Conservation (phyloP, 768 basidiomycete genomes). For the Boletus patriciae region DNA sequence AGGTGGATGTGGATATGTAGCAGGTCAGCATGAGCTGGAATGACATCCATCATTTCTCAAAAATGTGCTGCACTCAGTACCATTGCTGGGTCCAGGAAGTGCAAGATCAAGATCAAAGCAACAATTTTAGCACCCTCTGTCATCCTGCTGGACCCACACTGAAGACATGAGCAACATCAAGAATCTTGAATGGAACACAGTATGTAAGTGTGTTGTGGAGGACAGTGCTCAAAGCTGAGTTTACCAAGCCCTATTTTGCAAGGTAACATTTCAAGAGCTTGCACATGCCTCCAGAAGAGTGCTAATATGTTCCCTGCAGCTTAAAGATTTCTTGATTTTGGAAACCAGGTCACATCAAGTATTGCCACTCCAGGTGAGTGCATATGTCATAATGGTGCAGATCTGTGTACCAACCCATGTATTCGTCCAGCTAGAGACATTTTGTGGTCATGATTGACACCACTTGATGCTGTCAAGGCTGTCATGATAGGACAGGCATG, state of each 20-base stretch:
- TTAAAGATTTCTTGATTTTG: no score
- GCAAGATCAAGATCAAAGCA: conserved; percentile 23
- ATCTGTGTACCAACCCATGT: neutral
- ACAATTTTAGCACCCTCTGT: neutral
- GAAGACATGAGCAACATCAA: conserved; percentile 4
- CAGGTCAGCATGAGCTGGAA: no score
- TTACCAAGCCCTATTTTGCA: conserved; percentile 61
- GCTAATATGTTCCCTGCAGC: neutral
- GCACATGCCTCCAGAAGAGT: neutral
- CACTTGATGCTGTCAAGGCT: conserved; percentile 65
- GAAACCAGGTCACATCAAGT: no score
- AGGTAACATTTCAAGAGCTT: conserved; percentile 26
- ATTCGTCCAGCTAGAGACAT: conserved; percentile 57
- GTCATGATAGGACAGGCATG: conserved; percentile 67
- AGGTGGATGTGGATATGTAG: no score
- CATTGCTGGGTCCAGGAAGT: conserved; percentile 12
- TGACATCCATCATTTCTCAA: no score
- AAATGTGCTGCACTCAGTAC: neutral
- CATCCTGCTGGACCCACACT: no score
- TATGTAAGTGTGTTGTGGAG: conserved; percentile 57
- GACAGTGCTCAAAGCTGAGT: conserved; percentile 49
- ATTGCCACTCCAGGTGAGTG: no score
- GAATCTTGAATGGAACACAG: conserved; percentile 55
- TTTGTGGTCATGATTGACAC: conserved; percentile 73
- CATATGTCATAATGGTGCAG: no score